These are phyloP conservation scores for Colletotrichum musae DNA, from an alignment of 2,329 filamentous ascomycete species.

Conservation along the genomic window DNA sequence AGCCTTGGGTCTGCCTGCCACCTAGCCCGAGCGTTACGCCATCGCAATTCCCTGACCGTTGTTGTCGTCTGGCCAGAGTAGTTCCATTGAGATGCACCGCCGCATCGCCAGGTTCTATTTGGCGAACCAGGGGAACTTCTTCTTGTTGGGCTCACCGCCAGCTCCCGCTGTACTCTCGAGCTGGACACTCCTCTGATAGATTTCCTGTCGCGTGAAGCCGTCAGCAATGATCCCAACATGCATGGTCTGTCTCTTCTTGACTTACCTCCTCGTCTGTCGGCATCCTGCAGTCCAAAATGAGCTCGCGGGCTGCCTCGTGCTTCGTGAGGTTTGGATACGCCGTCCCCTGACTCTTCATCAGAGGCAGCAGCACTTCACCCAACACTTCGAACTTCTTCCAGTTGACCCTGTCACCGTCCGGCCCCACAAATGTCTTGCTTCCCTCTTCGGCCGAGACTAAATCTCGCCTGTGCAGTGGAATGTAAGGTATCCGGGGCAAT, in stretches of 20 bases:
- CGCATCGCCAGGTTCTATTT: conserved; percentile 54
- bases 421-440: conserved; percentile 88
- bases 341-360: conserved; percentile 91
- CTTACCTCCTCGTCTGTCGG: conserved; percentile 89
- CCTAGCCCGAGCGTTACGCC: conserved; percentile 21
- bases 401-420: conserved; percentile 83
- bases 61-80: conserved; percentile 12
- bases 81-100: conserved; percentile 20
- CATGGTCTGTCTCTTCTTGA: conserved; percentile 34
- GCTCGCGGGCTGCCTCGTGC: conserved; percentile 78
- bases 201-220: conserved; percentile 62
- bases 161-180: conserved; percentile 67
- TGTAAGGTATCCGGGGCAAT: conserved; percentile 90
- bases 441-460: conserved; percentile 93
- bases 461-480: conserved; percentile 90
- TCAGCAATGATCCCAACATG: conserved; percentile 43
- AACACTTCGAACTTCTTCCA: conserved; percentile 99
- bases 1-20: conserved; percentile 8
- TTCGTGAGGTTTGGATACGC: conserved; percentile 81
- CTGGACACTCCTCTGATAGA: conserved; percentile 74
- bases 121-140: conserved; percentile 78
- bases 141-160: conserved; percentile 66
- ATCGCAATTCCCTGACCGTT: conserved; percentile 8
- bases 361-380: conserved; percentile 89
- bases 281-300: conserved; percentile 87